Evolutionary conservation across 179 eudicot species (phyloP).

Genomic region (Amaranthus tricolor): DNA sequence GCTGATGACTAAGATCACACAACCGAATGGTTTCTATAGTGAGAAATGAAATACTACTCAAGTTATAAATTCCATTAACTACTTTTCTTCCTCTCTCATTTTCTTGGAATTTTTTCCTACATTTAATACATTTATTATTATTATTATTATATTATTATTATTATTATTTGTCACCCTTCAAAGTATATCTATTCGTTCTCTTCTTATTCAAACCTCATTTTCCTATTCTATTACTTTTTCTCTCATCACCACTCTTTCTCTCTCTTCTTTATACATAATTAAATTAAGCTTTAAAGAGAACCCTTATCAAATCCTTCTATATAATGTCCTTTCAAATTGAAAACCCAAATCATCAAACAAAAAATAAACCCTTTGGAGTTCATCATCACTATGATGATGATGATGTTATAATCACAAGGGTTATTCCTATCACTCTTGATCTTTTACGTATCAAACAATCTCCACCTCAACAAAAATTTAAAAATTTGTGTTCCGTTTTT

Average conservation of each 20-base stretch:
- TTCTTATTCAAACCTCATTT: constrained; percentile 1
- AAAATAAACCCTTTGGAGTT: neutral
- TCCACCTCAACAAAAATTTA: constrained; percentile 11
- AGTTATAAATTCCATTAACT: too few relatives aligned
- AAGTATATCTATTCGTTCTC: too few relatives aligned
- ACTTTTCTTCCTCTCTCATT: neutral
- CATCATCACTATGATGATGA: neutral
- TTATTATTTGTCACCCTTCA: too few relatives aligned
- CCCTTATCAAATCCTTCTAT: constrained; percentile 23
- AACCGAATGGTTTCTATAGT: too few relatives aligned
- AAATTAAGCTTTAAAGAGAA: constrained; percentile 4
- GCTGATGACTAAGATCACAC: too few relatives aligned
- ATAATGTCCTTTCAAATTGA: constrained; percentile 32
- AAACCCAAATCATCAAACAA: constrained; percentile 20
- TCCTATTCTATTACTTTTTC: constrained; percentile 14
- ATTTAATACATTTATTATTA: too few relatives aligned
- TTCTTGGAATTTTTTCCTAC: neutral
- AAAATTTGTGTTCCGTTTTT: too few relatives aligned
- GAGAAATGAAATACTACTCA: too few relatives aligned
- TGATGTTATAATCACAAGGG: constrained; percentile 17
- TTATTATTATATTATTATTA: too few relatives aligned
- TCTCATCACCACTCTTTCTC: neutral
- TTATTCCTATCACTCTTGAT: constrained; percentile 25
- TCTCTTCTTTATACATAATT: constrained; percentile 3
- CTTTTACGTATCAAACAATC: constrained; percentile 22